Evolutionary conservation across 345 rosid species (phyloP).

Genomic region (Aquilaria malaccensis): DNA sequence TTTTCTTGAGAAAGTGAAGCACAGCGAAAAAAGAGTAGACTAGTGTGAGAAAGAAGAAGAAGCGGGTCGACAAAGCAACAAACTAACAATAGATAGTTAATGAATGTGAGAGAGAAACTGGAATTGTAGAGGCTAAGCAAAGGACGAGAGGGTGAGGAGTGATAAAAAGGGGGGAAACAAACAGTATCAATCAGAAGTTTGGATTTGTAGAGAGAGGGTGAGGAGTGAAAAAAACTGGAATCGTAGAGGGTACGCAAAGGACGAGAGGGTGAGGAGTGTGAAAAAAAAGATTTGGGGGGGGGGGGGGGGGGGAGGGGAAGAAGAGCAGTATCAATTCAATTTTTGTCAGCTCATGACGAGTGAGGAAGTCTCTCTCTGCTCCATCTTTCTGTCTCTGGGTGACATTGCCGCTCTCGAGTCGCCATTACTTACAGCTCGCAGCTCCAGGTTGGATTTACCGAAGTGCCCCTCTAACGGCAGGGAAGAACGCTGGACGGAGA

Average conservation of each 20-base stretch:
- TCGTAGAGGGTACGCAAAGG: too few species aligned
- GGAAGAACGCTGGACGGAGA: not conserved
- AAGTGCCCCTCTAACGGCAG: slow-evolving; percentile 11
- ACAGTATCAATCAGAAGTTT: too few species aligned
- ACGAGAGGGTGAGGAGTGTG: not conserved
- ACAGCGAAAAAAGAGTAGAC: not conserved
- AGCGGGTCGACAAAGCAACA: not conserved
- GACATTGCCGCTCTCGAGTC: slow-evolving; percentile 4
- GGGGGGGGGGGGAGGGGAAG: too few species aligned
- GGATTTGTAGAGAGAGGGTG: too few species aligned
- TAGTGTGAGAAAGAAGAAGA: not conserved
- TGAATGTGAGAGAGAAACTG: not conserved
- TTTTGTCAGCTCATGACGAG: too few species aligned
- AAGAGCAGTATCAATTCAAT: too few species aligned
- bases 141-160: slow-evolving; percentile 5
- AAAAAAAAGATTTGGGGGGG: not conserved
- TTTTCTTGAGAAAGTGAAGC: slow-evolving; percentile 3
- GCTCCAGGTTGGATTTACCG: not conserved
- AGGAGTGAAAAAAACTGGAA: too few species aligned
- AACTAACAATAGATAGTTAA: not conserved
- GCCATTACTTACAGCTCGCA: slow-evolving; percentile 3
- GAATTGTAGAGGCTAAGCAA: slow-evolving; percentile 32
- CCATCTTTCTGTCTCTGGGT: too few species aligned
- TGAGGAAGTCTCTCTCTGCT: not conserved
- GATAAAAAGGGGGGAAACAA: not conserved